Conservation (phyloP, 2,329 filamentous ascomycete species). For the Parafenestella ontariensis region DNA sequence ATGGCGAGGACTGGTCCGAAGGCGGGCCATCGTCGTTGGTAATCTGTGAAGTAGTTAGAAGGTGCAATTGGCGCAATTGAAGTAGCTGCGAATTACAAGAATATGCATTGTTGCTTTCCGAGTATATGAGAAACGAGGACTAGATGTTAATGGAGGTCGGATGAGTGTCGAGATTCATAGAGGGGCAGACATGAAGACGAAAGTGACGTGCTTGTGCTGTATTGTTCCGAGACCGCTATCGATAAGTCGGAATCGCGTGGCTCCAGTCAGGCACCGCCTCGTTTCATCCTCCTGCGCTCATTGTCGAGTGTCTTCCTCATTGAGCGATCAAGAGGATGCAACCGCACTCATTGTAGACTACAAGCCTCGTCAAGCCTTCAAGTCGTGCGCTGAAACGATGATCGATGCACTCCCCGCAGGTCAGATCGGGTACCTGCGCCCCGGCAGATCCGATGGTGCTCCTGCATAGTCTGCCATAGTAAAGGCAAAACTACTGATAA, state of each 20-base stretch:
- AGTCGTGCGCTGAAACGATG: not conserved
- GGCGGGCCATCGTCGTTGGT: conserved; percentile 62
- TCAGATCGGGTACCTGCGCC: conserved; percentile 2
- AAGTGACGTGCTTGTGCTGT: conserved; percentile 31
- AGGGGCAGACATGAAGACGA: conserved; percentile 22
- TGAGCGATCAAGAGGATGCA: not conserved
- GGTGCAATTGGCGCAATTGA: conserved; percentile 5
- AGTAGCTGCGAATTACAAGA: conserved; percentile 33
- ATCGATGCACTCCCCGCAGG: not conserved
- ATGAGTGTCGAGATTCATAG: conserved; percentile 9
- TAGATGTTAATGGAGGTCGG: conserved; percentile 13
- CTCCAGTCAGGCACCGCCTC: conserved; percentile 20
- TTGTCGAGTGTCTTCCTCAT: not conserved
- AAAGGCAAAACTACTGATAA: not conserved
- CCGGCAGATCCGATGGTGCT: not conserved
- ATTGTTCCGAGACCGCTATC: conserved; percentile 32
- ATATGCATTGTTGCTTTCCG: conserved; percentile 44
- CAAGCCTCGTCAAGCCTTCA: not conserved
- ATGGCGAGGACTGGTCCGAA: conserved; percentile 58
- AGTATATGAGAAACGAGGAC: not conserved
- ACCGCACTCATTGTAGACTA: not conserved
- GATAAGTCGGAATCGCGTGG: conserved; percentile 26
- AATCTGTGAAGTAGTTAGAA: conserved; percentile 42
- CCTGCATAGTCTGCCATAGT: conserved; percentile 3
- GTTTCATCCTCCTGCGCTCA: not conserved